Conservation (phyloP, 2,329 filamentous ascomycete species). For the Aspergillus nomiae region DNA sequence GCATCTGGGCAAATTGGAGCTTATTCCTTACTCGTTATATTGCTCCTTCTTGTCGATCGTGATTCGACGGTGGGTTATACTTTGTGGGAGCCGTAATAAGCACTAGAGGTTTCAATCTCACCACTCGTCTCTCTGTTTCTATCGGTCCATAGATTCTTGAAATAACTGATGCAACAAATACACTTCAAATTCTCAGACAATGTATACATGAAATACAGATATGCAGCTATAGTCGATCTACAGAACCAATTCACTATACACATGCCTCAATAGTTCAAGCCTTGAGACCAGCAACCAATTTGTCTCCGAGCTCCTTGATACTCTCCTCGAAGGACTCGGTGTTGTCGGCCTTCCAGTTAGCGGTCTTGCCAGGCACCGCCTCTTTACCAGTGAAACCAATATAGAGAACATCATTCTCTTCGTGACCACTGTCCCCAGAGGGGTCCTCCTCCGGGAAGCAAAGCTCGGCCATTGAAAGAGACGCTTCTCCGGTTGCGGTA, state of each 20-base stretch:
- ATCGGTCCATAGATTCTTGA: neutral
- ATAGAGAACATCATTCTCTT: conserved; percentile 61
- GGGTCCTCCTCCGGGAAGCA: conserved; percentile 57
- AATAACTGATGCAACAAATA: neutral
- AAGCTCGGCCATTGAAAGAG: conserved; percentile 59
- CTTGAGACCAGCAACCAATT: conserved; percentile 44
- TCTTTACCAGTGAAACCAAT: conserved; percentile 61
- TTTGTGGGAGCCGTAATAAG: neutral
- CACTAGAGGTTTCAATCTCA: neutral
- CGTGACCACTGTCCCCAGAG: conserved; percentile 59
- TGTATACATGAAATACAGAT: neutral
- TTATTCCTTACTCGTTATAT: neutral
- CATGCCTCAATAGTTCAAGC: neutral
- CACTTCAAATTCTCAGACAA: neutral
- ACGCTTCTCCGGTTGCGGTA: conserved; percentile 58
- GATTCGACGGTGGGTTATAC: neutral
- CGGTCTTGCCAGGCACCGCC: conserved; percentile 59
- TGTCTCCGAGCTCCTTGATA: conserved; percentile 54
- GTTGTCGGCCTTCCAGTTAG: conserved; percentile 55
- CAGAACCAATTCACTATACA: neutral
- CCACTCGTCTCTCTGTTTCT: neutral
- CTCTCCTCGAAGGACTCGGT: conserved; percentile 45
- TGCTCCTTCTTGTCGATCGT: neutral
- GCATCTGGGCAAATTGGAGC: neutral
- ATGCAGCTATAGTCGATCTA: neutral